These are phyloP conservation scores for Ochetophila trinervis DNA, from an alignment of 306 rosid species.

Conservation along the genomic window DNA sequence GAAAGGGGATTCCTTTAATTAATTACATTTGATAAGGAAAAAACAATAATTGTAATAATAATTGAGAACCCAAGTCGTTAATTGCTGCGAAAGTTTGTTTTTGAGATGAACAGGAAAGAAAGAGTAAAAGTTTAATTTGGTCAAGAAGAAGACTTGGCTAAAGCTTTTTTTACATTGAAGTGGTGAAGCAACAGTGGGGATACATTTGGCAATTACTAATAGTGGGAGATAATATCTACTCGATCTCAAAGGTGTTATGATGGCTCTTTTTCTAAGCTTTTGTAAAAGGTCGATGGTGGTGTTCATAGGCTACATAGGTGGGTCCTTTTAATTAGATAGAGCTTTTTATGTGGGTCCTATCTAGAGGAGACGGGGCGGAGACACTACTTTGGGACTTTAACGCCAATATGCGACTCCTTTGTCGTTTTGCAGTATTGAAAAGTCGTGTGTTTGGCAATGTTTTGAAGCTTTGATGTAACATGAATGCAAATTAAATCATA, in stretches of 20 bases:
- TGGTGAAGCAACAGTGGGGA: neutral
- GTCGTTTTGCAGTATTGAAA: conserved; percentile 42
- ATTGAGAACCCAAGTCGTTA: no score
- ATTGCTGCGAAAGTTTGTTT: neutral
- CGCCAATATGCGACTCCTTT: conserved; percentile 47
- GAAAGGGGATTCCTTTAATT: no score
- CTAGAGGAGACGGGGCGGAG: conserved; percentile 16
- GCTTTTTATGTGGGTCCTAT: conserved; percentile 40
- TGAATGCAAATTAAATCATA: neutral
- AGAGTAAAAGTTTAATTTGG: neutral
- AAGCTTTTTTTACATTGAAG: conserved; percentile 2
- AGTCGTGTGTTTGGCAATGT: conserved; percentile 1
- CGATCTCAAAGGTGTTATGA: conserved; percentile 46
- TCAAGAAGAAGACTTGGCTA: neutral
- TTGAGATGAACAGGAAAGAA: neutral
- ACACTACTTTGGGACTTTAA: conserved; percentile 44
- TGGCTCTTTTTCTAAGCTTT: conserved; percentile 58
- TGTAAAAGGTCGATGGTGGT: conserved; percentile 29
- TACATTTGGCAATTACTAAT: neutral
- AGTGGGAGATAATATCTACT: neutral
- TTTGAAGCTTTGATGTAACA: neutral
- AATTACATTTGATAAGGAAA: no score
- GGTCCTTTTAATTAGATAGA: conserved; percentile 28
- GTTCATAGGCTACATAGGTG: conserved; percentile 28
- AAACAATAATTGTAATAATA: no score